Percentiles rank a stretch among this genome's conserved stretches.
Conservation (phyloP, 2,329 filamentous ascomycete genomes). For the Coniochaeta hoffmannii region DNA sequence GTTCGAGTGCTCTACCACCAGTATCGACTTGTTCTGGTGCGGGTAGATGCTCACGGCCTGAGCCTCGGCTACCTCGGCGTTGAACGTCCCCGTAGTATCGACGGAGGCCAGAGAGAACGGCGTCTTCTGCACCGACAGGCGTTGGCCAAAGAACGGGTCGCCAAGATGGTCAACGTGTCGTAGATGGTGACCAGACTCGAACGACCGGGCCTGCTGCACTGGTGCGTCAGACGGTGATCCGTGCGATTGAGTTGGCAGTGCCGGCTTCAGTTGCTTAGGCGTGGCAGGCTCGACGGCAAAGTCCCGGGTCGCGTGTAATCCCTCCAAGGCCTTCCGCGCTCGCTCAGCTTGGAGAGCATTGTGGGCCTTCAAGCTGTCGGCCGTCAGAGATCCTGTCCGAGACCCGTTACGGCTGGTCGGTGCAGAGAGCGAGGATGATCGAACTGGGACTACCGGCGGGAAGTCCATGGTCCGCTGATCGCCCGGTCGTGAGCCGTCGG, state of each 20-base stretch:
- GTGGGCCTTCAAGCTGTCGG: slow-evolving; percentile 51
- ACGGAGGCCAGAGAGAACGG: slow-evolving; percentile 56
- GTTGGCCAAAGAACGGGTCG: slow-evolving; percentile 45
- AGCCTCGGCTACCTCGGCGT: slow-evolving; percentile 55
- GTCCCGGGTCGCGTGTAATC: slow-evolving; percentile 4
- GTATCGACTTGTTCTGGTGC: slow-evolving; percentile 57
- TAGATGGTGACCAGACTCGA: slow-evolving; percentile 1
- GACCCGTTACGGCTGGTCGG: slow-evolving; percentile 53
- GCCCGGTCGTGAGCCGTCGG: slow-evolving; percentile 33
- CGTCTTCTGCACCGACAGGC: slow-evolving; percentile 48
- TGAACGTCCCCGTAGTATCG: slow-evolving; percentile 54
- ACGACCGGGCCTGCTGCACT: slow-evolving; percentile 8
- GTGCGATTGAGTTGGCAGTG: background rate
- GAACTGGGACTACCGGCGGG: slow-evolving; percentile 47
- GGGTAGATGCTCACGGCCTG: slow-evolving; percentile 54
- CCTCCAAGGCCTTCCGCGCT: slow-evolving; percentile 14
- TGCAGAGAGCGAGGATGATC: slow-evolving; percentile 55
- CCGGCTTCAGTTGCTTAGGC: background rate
- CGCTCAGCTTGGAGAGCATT: slow-evolving; percentile 31
- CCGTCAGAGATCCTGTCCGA: slow-evolving; percentile 46
- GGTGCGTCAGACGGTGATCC: slow-evolving; percentile 5
- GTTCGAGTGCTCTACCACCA: slow-evolving; percentile 50
- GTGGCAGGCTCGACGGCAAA: slow-evolving; percentile 5
- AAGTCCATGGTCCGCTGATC: slow-evolving; percentile 54
- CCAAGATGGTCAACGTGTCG: slow-evolving; percentile 41